Evolutionary conservation across 352 stramenopile genomes (phyloP), one percentile per base, ranked within the genome.

Genomic region (Phytophthora pisi): DNA sequence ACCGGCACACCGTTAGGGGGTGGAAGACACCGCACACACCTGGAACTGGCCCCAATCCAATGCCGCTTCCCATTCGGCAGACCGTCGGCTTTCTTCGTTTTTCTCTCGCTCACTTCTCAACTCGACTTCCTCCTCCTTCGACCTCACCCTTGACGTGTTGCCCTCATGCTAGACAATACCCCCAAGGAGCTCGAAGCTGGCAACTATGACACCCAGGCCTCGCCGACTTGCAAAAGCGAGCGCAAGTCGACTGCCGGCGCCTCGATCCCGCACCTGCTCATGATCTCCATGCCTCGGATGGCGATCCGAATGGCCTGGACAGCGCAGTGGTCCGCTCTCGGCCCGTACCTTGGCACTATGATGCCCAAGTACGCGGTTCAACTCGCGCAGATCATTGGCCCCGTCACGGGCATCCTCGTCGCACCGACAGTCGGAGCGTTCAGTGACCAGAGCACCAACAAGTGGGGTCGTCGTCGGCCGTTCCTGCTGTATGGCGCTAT

Each of bases 241-340:
- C 51, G 40, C 53, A 59, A 50, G 31, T 64, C 59, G 8, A 50
- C 65, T 10, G 47, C 61, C 36, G 31, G 60, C 18, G 66, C 66
- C 24, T 69, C 66, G 24, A 73, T 73, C 60, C 66, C 66, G 40
- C 66, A 69, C 1, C 54, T 73, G 3, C 36, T 73, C 2, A 34
- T 73, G 23, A 73, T 73, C 38, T 63, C 66, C 53, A 73, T 73
- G 66, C 66, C 66, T 45, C 59, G 66, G 3, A 73, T 73, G 66
- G 66, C 66, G n/a, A 54, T 73, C 38, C 59, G 66, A 7, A 73
- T 73, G 66, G 66, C 66, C 1, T 73, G 66, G 66, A 1, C 66
- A 0, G 60, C 66, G 28, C 66, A 73, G 49, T 73, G 66, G 66
- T n/a, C 66, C 28, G 66, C 66, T 28, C 66, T 73, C 31, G 66